Base-by-base conservation (phyloP, 169 alveolate species). In the Eimeria necatrix region DNA sequence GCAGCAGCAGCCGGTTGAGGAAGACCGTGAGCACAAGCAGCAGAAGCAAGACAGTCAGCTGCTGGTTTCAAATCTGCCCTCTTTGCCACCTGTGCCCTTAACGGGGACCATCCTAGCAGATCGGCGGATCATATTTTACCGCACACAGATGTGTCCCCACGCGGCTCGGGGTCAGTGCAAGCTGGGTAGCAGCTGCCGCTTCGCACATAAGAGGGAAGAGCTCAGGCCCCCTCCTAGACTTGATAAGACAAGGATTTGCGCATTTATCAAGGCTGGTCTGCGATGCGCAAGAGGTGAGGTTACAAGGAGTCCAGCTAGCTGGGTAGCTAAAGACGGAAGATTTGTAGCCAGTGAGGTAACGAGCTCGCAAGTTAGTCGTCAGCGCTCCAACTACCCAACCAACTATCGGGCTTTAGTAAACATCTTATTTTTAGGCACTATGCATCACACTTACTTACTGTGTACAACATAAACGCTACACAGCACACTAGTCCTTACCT, bases 181-280 rank as follows among this genome's bases (percentile, higher is more conserved):
- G 53, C 68, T 85, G 56, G 97, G 97, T 9, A 93, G 76, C 22
- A 52, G 74, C 48, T 95, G 97, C 46, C 90, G 96, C 32, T 92
- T 93, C 89, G 97, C 97, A 14, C 97, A 95, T 81, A 91, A 94
- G 7, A 71, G 49, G 20, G 94, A 88, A 59, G 97, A 95, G 46
- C 91, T 95, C 20, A 52, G 92, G 61, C 92, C 92, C 78, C 46
- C 92, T 3, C 92, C 92, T 20, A 61, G 46, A 52, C 73, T 84
- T 20, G 74, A 53, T 59, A 84, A 84, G 59, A 84, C 92, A 53
- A 53, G 9, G 78, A 84, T 84, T 4, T 84, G 92, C 20, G 80
- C 92, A 1, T 20, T 20, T 16, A 59, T 84, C 51, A 84, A 84
- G 48, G 92, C 92, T 2, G 78, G 92, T 6, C 24, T 26, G 24